These are phyloP conservation scores for Zoysia matrella DNA, from an alignment of 202 grass and related monocot genomes.

Conservation along the genomic window DNA sequence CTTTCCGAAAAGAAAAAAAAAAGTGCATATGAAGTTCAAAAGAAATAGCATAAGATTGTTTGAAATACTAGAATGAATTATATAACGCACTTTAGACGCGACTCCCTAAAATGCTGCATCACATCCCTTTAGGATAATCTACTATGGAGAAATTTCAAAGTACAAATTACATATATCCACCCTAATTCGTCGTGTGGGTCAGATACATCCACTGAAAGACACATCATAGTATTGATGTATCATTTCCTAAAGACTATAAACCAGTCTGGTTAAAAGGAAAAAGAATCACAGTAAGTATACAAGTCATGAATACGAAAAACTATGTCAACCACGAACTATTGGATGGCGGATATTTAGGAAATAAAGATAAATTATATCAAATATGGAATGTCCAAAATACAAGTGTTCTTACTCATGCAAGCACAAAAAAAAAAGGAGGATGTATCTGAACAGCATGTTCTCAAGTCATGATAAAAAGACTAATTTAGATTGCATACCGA, in stretches of 20 bases:
- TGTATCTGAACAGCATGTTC: background rate
- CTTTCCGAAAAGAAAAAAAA: slow-evolving; percentile 65
- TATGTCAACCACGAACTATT: slow-evolving; percentile 17
- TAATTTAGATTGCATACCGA: background rate
- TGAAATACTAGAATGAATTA: slow-evolving; percentile 10
- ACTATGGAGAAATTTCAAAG: slow-evolving; percentile 1
- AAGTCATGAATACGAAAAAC: slow-evolving; percentile 2
- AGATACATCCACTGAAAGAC: slow-evolving; percentile 8
- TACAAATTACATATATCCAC: background rate
- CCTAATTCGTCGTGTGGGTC: background rate
- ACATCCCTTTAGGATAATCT: slow-evolving; percentile 19
- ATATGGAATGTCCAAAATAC: slow-evolving; percentile 17
- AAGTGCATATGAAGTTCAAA: slow-evolving; percentile 25
- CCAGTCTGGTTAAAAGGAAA: background rate
- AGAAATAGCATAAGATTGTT: slow-evolving; percentile 4
- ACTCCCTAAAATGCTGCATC: slow-evolving; percentile 3
- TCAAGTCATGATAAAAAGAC: slow-evolving; percentile 1
- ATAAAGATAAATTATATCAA: background rate
- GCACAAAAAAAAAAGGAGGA: slow-evolving; percentile 22
- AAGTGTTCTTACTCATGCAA: slow-evolving; percentile 23
- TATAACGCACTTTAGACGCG: background rate
- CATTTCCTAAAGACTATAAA: background rate
- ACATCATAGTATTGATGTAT: background rate
- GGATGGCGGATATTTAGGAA: background rate
- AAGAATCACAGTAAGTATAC: background rate